A percentile compares a stretch with the other conserved stretches of the same genome.
These are phyloP conservation scores for Boletus fagicola DNA, from an alignment of 768 basidiomycete genomes.

Conservation along the genomic window DNA sequence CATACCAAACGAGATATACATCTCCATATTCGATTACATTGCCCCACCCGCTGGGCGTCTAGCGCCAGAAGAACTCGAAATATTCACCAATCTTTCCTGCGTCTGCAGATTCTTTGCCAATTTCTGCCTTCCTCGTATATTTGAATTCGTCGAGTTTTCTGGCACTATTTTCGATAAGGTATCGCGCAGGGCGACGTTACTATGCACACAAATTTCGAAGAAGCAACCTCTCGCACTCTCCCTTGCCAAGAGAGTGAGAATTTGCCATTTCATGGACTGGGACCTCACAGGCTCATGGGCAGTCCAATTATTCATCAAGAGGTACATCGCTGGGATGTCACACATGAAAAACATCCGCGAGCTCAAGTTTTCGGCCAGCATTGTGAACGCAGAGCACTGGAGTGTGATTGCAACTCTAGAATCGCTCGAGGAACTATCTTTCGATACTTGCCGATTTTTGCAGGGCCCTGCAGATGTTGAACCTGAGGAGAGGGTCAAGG, in stretches of 20 bases:
- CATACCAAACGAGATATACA: conserved; percentile 47
- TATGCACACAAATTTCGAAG: background rate
- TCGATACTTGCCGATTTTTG: conserved; percentile 1
- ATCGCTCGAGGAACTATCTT: conserved; percentile 19
- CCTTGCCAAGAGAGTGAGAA: conserved; percentile 32
- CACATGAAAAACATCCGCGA: conserved; percentile 19
- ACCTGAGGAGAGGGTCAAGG: background rate
- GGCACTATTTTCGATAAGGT: conserved; percentile 16
- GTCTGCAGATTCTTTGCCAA: conserved; percentile 46
- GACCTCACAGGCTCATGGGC: too few relatives aligned
- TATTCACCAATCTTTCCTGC: conserved; percentile 32
- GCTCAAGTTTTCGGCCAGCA: conserved; percentile 9
- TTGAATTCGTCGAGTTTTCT: conserved; percentile 30
- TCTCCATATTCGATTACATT: conserved; percentile 40
- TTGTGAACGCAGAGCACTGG: conserved; percentile 18
- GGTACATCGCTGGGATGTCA: background rate
- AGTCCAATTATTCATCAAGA: too few relatives aligned
- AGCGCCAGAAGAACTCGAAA: conserved; percentile 5
- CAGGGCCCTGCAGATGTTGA: background rate
- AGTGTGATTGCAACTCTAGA: conserved; percentile 5
- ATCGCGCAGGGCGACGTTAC: background rate
- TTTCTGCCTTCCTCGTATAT: conserved; percentile 40
- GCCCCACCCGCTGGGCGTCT: conserved; percentile 10
- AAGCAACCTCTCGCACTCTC: conserved; percentile 22
- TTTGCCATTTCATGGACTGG: conserved; percentile 15